Evolutionary conservation across 345 rosid genomes (phyloP), one percentile per base, ranked within the genome.

Genomic region (Populus nigra): DNA sequence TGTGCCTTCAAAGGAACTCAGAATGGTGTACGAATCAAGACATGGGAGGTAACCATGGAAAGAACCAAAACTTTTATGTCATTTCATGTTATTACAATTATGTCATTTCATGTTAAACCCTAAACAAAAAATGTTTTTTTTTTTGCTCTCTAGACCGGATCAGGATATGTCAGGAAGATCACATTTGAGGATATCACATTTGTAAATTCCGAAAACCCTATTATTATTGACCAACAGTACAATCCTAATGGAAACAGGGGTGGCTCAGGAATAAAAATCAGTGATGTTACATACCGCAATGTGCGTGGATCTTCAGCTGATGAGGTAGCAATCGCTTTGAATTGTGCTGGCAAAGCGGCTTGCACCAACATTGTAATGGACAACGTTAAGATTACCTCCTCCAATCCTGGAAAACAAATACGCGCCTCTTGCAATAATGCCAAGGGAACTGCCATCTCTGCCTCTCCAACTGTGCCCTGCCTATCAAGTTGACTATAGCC

Each of bases 161-260:
- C 76, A 11, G 89, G 90, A 72, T 84, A 80, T 50, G 90, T 84
- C 33, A 69, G 84, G 71, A 81, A 71, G 55, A 84, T 88, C 67
- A 68, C 78, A 35, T 88, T 84, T 73, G 75, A 83, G 65, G 41
- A 83, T 27, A 88, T 88, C 12, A 72, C 47, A 27, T 59, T 86
- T 76, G 72, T 72, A 7, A 68, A 59, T 7, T 39, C 86, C 8
- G 5, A 8, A 18, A 84, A 83, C 62, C 90, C 89, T 8, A 86
- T 88, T 2, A 83, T 88, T 27, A 83, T 88, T 29, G 79, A 86
- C 36, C 86, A 88, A 69, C 71, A 47, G 15, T 86, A 77, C 67
- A 25, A 2, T 1, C 66, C 16, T 29, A 50, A 4, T 22, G 53
- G 25, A 5, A 27, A 6, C 5, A 33, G 35, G 75, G 65, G 35